Evolutionary conservation across 768 basidiomycete species (phyloP), one percentile per base, ranked within the genome.

Genomic region (Leccinum arenicola): DNA sequence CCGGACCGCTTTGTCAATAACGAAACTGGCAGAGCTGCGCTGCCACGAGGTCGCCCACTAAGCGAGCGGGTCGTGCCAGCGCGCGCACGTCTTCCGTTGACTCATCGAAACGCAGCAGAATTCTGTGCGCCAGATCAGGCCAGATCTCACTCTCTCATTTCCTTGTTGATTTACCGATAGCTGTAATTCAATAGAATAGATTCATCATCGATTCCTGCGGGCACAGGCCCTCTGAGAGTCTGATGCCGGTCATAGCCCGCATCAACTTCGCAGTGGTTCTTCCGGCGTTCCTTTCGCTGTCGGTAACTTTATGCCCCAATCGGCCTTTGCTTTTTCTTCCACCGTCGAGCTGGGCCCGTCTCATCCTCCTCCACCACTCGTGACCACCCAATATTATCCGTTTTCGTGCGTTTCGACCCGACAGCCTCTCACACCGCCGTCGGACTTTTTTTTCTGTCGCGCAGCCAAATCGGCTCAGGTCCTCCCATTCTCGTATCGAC

Each of bases 271-370:
- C 67, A 59, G 31, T 31, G 58, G 48, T 68, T 70, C 68, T 54
- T 57, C 65, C 57, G 66, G 59, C 63, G 63, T 65, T 65, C 64
- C 61, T 68, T 49, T 68, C 58, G 54, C 57, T 29, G 31, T 66
- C 67, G 66, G 67, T 55, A 68, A 68, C 68, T 69, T 64, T 68
- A 70, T 69, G 56, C 67, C 64, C 4, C 11, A 68, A 65, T 48
- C 57, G 51, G 67, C 29, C 55, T 47, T 66, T 35, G 17, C 57
- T 6, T 23, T 48, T 35, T 56, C 50, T 25, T 56, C 36, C 54
- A 61, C 54, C 61, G 43, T 52, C 9, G 9, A 29, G 27, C 14
- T 52, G 55, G 17, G 36, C 29, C 29, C 56, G 50, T 43, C 57
- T 45, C 54, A 25, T 57, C 31, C 21, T 50, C 51, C 17, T 19